Evolutionary conservation across 257 asterid genomes (phyloP).

Genomic region (Gentiana dahurica): DNA sequence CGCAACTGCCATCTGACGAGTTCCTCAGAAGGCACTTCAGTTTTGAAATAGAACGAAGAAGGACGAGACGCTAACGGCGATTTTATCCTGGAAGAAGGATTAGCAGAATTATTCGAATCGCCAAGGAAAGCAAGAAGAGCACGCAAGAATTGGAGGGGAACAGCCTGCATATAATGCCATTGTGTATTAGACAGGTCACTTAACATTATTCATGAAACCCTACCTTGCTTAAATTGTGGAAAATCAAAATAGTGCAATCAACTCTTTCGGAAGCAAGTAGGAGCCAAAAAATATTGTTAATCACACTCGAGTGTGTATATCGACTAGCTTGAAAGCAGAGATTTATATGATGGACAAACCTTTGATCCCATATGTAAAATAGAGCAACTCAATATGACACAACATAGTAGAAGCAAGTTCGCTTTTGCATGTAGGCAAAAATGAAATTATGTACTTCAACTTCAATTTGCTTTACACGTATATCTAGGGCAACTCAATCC

Average conservation of each 20-base stretch:
- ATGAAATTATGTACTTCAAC: not conserved
- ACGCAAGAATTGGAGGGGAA: conserved; percentile 84
- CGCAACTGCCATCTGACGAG: conserved; percentile 97
- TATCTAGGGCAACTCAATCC: no score
- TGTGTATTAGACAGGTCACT: conserved; percentile 12
- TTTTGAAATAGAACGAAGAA: conserved; percentile 48
- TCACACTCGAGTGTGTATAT: not conserved
- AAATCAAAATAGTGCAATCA: no score
- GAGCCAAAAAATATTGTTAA: not conserved
- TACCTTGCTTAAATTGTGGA: no score
- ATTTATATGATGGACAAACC: no score
- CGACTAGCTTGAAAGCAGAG: no score
- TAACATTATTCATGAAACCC: no score
- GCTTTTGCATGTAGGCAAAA: not conserved
- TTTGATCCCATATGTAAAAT: no score
- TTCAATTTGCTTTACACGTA: not conserved
- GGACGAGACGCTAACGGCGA: conserved; percentile 86
- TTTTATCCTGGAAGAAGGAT: conserved; percentile 55
- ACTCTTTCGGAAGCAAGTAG: not conserved
- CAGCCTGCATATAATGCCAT: conserved; percentile 57
- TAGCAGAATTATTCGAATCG: conserved; percentile 42
- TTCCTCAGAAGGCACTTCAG: conserved; percentile 71
- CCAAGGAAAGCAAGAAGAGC: conserved; percentile 93
- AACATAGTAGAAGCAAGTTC: not conserved
- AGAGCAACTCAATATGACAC: no score